phyloP scores from a whole-genome alignment of 768 basidiomycete species.

The Leccinum barrowsii region DNA sequence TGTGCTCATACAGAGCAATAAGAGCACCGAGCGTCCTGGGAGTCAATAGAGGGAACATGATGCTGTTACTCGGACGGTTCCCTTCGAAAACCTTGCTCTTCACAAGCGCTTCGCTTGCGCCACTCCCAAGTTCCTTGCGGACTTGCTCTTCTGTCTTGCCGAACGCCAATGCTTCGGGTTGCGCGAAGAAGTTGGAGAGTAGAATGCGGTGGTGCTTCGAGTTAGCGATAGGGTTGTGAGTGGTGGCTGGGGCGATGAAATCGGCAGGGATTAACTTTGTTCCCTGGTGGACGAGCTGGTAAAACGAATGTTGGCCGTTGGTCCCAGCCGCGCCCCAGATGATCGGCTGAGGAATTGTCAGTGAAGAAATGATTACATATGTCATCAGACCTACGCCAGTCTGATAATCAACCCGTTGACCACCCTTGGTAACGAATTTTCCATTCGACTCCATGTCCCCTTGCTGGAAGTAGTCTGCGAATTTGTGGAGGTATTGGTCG shows the following conservation, averaged over 20 bases:
- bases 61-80: constrained; percentile 94
- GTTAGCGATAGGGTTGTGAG: constrained; percentile 82
- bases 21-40: constrained; percentile 86
- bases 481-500: constrained; percentile 98
- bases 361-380: background rate
- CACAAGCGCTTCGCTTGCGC: constrained; percentile 77
- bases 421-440: constrained; percentile 92
- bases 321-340: constrained; percentile 99
- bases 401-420: constrained; percentile 90
- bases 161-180: constrained; percentile 95
- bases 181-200: constrained; percentile 97
- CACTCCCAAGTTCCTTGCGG: constrained; percentile 57
- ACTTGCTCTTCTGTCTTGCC: constrained; percentile 95
- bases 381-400: constrained; percentile 70
- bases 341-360: constrained; percentile 63
- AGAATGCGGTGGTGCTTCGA: constrained; percentile 97
- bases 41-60: constrained; percentile 90
- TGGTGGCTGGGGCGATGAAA: constrained; percentile 86
- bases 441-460: constrained; percentile 99
- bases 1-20: constrained; percentile 94
- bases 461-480: constrained; percentile 99
- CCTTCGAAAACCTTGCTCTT: constrained; percentile 99
- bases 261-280: constrained; percentile 91
- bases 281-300: constrained; percentile 94
- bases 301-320: constrained; percentile 99